Conservation (phyloP, 345 rosid genomes). For the Syzygium oleosum region DNA sequence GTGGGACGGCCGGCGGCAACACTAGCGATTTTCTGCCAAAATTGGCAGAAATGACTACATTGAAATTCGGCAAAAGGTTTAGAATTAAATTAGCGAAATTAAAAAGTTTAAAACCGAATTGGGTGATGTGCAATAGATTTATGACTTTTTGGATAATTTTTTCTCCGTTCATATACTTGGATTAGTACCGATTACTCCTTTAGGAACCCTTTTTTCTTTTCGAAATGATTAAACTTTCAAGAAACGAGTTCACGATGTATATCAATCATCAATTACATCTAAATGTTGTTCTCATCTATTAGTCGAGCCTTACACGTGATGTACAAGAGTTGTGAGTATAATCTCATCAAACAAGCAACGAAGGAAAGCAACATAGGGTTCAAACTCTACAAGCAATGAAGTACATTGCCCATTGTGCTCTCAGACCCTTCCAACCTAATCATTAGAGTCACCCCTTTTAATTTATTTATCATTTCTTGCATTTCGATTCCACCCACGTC, state of each 20-base stretch:
- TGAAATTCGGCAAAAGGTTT: too few relatives aligned
- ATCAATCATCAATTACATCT: neutral
- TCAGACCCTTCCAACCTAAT: neutral
- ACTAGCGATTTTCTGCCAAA: too few relatives aligned
- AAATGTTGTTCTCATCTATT: neutral
- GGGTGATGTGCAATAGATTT: too few relatives aligned
- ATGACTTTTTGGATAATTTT: too few relatives aligned
- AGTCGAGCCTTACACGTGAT: neutral
- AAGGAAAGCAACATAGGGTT: neutral
- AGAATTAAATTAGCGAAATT: too few relatives aligned
- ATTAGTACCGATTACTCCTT: neutral
- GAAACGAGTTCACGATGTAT: neutral
- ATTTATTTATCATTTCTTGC: neutral
- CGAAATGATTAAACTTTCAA: neutral
- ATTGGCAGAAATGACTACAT: too few relatives aligned
- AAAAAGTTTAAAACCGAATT: too few relatives aligned
- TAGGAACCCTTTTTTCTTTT: neutral
- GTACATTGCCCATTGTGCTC: neutral
- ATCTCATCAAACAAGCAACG: neutral
- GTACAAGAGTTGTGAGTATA: neutral
- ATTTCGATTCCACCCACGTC: neutral
- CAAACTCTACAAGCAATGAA: neutral
- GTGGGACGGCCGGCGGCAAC: too few relatives aligned
- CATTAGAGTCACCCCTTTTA: neutral
- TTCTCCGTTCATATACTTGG: neutral